These are phyloP conservation scores for Ophiostoma sp. DNA, from an alignment of 2,329 filamentous ascomycete genomes.

Conservation along the genomic window DNA sequence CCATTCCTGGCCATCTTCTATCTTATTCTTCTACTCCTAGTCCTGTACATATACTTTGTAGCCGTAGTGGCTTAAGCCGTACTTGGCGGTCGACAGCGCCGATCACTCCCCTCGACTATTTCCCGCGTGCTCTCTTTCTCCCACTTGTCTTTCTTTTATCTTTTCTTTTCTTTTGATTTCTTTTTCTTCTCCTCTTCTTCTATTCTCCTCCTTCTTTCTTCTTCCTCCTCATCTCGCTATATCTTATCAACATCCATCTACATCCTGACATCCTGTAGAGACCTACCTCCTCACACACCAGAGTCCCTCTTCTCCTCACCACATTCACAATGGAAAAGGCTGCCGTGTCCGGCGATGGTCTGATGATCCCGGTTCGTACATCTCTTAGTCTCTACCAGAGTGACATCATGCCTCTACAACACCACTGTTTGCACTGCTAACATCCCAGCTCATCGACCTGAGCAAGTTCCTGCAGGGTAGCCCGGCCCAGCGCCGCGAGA, in stretches of 20 bases:
- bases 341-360: slow-evolving; percentile 30
- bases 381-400: neutral
- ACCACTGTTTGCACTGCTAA: neutral
- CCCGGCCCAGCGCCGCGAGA: slow-evolving; percentile 53
- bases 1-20: neutral
- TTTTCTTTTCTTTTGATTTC: neutral
- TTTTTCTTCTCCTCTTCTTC: neutral
- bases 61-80: neutral
- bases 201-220: neutral
- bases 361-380: slow-evolving; percentile 31
- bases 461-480: slow-evolving; percentile 63
- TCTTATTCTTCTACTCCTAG: neutral
- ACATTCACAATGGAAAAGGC: slow-evolving; percentile 34
- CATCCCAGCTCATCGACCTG: slow-evolving; percentile 68
- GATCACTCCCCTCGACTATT: neutral
- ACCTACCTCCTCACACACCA: neutral
- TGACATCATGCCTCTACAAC: neutral
- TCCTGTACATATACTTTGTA: neutral
- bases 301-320: neutral
- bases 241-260: neutral
- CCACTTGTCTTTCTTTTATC: neutral
- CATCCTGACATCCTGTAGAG: neutral
- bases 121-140: slow-evolving; percentile 1
- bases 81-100: slow-evolving; percentile 2
- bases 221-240: neutral